Conservation (phyloP, 2,329 filamentous ascomycete genomes). For the Diaporthe sp. region DNA sequence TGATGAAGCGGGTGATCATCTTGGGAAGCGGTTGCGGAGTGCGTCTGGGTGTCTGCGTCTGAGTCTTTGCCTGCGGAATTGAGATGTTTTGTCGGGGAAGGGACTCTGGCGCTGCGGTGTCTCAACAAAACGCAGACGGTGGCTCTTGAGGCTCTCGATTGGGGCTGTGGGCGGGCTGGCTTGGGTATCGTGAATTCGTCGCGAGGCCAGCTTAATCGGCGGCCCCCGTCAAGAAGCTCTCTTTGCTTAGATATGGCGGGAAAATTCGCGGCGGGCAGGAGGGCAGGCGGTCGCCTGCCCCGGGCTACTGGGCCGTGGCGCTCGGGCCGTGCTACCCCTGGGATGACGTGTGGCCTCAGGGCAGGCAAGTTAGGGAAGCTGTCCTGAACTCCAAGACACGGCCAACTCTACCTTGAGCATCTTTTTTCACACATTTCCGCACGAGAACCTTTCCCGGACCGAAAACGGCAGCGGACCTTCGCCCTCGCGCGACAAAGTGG, state of each 20-base stretch:
- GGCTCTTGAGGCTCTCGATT: not conserved
- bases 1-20: conserved; percentile 91
- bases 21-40: conserved; percentile 47
- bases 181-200: not conserved
- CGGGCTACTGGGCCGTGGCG: not conserved
- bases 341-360: conserved; percentile 15
- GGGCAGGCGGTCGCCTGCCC: not conserved
- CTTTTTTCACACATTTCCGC: not conserved
- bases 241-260: not conserved
- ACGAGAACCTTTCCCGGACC: not conserved
- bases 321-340: conserved; percentile 12
- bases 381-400: not conserved
- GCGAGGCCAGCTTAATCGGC: not conserved
- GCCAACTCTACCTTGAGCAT: not conserved
- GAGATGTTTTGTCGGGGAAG: not conserved
- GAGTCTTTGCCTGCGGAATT: not conserved
- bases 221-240: not conserved
- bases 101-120: not conserved
- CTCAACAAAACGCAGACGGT: not conserved
- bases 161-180: not conserved
- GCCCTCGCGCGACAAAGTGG: not conserved
- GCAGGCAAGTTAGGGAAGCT: not conserved
- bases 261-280: conserved; percentile 17
- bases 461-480: not conserved
- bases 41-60: not conserved